These are phyloP conservation scores for Ceratocystis cubensis DNA, from an alignment of 2,329 filamentous ascomycete genomes.

Conservation along the genomic window DNA sequence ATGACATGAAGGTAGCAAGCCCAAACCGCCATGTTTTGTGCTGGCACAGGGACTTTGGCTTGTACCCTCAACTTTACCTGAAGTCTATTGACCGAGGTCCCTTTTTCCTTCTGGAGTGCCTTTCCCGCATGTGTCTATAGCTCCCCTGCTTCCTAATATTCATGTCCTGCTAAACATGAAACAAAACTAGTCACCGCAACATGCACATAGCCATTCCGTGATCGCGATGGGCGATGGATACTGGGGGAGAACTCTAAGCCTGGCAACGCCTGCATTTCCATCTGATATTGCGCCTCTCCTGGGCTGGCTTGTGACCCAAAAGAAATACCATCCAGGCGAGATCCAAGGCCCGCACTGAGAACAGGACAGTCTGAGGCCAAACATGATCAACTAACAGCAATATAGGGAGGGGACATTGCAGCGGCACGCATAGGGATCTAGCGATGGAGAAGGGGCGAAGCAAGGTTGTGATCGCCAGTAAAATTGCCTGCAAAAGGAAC, in stretches of 20 bases:
- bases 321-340: not conserved
- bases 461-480: not conserved
- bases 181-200: not conserved
- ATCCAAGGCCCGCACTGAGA: not conserved
- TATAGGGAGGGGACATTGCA: not conserved
- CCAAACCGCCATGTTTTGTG: constrained; percentile 2
- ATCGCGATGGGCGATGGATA: not conserved
- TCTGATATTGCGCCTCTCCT: not conserved
- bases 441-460: not conserved
- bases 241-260: not conserved
- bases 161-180: not conserved
- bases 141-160: not conserved
- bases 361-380: not conserved
- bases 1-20: not conserved
- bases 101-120: not conserved
- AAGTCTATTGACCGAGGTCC: not conserved
- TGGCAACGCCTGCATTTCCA: not conserved
- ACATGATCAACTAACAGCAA: not conserved
- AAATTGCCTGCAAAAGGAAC: not conserved
- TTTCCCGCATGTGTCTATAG: not conserved
- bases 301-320: not conserved
- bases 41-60: not conserved
- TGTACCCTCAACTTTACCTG: not conserved
- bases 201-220: not conserved
- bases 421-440: not conserved